Evolutionary conservation across 2,329 filamentous ascomycete species (phyloP).

Genomic region (Tolypocladium album): DNA sequence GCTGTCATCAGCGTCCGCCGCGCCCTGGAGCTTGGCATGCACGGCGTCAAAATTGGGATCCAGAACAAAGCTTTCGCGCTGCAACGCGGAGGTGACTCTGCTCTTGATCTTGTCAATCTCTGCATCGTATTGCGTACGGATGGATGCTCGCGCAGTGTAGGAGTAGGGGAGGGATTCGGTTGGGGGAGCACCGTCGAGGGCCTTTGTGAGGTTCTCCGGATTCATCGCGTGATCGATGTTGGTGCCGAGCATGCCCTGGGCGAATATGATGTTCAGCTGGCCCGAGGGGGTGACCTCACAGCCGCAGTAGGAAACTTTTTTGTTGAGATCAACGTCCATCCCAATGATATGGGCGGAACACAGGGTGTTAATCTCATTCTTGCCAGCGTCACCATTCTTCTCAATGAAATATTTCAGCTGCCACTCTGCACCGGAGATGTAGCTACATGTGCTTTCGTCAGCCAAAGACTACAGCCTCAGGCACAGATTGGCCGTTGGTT

Average conservation of each 20-base stretch:
- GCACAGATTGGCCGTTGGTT: too few relatives aligned
- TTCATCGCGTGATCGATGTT: slow-evolving; percentile 31
- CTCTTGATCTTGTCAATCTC: slow-evolving; percentile 25
- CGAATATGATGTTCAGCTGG: slow-evolving; percentile 37
- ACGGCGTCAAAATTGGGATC: slow-evolving; percentile 35
- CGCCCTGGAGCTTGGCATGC: slow-evolving; percentile 27
- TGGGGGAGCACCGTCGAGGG: slow-evolving; percentile 33
- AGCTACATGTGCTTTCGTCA: slow-evolving; percentile 19
- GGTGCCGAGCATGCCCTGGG: slow-evolving; percentile 27
- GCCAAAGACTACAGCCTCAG: not conserved
- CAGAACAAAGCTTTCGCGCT: slow-evolving; percentile 29
- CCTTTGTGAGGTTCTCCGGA: slow-evolving; percentile 25
- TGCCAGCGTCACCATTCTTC: slow-evolving; percentile 25
- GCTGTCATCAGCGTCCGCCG: slow-evolving; percentile 13
- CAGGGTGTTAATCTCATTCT: slow-evolving; percentile 37
- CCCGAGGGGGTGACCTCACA: slow-evolving; percentile 29
- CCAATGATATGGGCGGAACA: slow-evolving; percentile 30
- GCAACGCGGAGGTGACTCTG: slow-evolving; percentile 27
- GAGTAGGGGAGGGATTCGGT: slow-evolving; percentile 20
- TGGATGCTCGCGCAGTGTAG: slow-evolving; percentile 30
- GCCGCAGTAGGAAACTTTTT: slow-evolving; percentile 33
- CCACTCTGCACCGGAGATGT: slow-evolving; percentile 29
- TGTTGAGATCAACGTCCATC: slow-evolving; percentile 33
- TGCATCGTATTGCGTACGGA: slow-evolving; percentile 30
- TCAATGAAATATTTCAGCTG: slow-evolving; percentile 28